Evolutionary conservation across 129 eudicot genomes (phyloP), one percentile per base, ranked within the genome.

Genomic region (Erigeron canadensis): DNA sequence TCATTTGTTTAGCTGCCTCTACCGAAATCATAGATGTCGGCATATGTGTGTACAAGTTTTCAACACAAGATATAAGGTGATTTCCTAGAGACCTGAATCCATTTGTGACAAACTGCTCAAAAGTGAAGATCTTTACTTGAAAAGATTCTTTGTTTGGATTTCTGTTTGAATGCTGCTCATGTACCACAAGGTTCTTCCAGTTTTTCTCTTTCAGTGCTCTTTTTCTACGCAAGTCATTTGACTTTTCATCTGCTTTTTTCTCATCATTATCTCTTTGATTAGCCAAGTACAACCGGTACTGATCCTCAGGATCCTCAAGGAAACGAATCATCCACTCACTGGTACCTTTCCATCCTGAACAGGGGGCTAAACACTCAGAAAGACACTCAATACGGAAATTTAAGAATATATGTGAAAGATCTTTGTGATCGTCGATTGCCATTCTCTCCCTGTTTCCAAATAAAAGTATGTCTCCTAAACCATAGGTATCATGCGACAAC

Each of bases 391-490:
- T 80, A 7, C 89, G 83, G 3, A 45, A 16, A 59, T 71, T 79
- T 13, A 91, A 82, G 80, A 74, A 87, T 65, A 87, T 67, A 39
- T 78, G 54, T 8, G 5, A 56, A 65, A 90, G 91, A 6, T 83
- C 91, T 68, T 81, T 47, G 37, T 78, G 80, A 66, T 80, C 86
- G 23, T 78, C 82, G 16, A 87, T 81, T 67, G 81, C 80, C 95
- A 85, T 83, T 76, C 87, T 66, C 74, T 85, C 73, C 7, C 53
- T 62, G 56, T 85, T 91, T 11, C 97, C 97, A 67, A 72, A 85
- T 63, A 90, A 67, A 70, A 81, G 85, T 70, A 90, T 46, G 66
- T 91, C 89, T 17, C 97, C 97, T 43, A 87, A 63, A 22, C 95
- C 91, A 47, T 91, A 91, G 1, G 81, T 81, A n/a, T 72, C 87